Base-by-base conservation (phyloP, 2,329 filamentous ascomycete species). In the Pseudogymnoascus sp. region DNA sequence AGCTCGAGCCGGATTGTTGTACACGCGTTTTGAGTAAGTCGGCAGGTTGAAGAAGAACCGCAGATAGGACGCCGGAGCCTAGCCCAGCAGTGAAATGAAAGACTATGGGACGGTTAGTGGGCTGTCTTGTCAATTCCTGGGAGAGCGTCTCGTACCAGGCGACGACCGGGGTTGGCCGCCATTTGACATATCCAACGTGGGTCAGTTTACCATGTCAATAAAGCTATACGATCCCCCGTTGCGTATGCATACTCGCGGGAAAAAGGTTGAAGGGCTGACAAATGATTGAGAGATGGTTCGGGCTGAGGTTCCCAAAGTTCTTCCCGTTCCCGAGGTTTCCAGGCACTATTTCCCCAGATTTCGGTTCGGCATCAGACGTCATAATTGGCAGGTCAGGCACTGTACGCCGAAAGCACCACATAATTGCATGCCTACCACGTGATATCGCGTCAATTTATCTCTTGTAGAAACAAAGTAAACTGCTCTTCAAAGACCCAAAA, bases 21-120 rank as follows among this genome's bases (percentile, higher is more conserved):
- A 97, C 87, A 55, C 94, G 88, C 31, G 94, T 99, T 76, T 99
- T 99, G 73, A 99, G 86, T 3, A 99, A 87, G 76, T 99, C 94
- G 70, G 94, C 89, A 27, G 94, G 94, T 75, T 99, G 94, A 13
- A 99, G 84, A 61, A 97, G 86, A 64, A 96, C 86, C 61, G 94
- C 92, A 60, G 92, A 94, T 66, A 90, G 84, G 59, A 96, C 82
- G 69, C 94, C 94, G 6, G 92, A 97, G 70, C 85, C 85, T 62
- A 97, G 84, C 65, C 94, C 94, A 66, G 92, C 93, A 67, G 87
- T 76, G 74, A 97, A 96, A 77, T 97, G 94, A 74, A 90, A 92
- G 67, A 84, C 87, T 89, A 69, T 45, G 25, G n/a, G 31, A 55
- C 8, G 25, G 18, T 29, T 25, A 29, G 18, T 27, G 55, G 48